phyloP scores from a whole-genome alignment of 768 basidiomycete species.

The Podaxis sp. region DNA sequence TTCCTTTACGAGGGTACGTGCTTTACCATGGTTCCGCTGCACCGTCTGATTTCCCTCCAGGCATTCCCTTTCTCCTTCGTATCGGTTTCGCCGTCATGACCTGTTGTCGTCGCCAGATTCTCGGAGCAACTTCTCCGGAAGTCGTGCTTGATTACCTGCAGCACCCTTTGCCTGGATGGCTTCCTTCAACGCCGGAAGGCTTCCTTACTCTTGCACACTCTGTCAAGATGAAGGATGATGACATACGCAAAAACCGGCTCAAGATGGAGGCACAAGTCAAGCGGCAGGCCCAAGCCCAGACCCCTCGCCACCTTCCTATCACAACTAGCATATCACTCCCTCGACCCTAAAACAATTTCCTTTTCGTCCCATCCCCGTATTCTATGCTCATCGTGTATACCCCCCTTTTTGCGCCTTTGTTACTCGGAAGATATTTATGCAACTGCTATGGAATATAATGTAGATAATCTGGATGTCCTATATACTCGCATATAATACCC shows the following conservation, averaged over 20 bases:
- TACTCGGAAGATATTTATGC: neutral
- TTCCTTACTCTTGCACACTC: slow-evolving; percentile 62
- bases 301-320: slow-evolving; percentile 24
- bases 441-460: neutral
- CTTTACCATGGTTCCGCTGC: neutral
- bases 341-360: neutral
- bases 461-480: neutral
- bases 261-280: slow-evolving; percentile 78
- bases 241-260: slow-evolving; percentile 68
- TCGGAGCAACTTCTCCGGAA: slow-evolving; percentile 50
- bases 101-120: slow-evolving; percentile 57
- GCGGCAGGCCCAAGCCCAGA: slow-evolving; percentile 51
- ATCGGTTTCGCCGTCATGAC: slow-evolving; percentile 65
- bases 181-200: slow-evolving; percentile 61
- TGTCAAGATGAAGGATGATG: slow-evolving; percentile 78
- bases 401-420: neutral
- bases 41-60: slow-evolving; percentile 33
- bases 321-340: slow-evolving; percentile 9
- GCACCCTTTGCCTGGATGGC: slow-evolving; percentile 48
- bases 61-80: slow-evolving; percentile 73
- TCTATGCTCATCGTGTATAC: neutral
- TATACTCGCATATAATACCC: neutral
- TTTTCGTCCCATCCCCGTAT: neutral
- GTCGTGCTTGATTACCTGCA: slow-evolving; percentile 47
- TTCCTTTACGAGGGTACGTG: slow-evolving; percentile 76